phyloP scores from a whole-genome alignment of 129 eudicot species.

The Erigeron canadensis region DNA sequence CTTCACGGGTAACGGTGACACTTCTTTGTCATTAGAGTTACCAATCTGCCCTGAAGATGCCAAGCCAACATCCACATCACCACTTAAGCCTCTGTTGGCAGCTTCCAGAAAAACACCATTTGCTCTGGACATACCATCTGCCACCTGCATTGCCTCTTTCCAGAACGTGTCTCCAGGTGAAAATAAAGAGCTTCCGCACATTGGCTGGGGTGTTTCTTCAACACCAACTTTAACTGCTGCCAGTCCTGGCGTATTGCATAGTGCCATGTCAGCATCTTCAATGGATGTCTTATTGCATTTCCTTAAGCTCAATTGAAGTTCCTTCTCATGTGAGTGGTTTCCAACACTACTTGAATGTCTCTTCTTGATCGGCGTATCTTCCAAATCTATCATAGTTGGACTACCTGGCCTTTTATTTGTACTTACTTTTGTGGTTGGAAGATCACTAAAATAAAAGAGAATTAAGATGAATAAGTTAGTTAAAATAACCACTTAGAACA shows the following conservation, averaged over 20 bases:
- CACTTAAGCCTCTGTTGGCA: neutral
- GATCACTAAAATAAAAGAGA: constrained; percentile 37
- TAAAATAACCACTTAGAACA: constrained; percentile 12
- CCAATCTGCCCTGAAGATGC: constrained; percentile 34
- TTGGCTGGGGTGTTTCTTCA: constrained; percentile 76
- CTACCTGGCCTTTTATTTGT: constrained; percentile 57
- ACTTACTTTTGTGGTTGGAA: constrained; percentile 40
- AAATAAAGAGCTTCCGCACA: constrained; percentile 70
- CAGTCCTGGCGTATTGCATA: constrained; percentile 58
- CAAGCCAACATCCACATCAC: constrained; percentile 30
- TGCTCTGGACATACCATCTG: constrained; percentile 57
- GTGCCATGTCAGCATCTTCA: constrained; percentile 27
- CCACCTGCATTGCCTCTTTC: constrained; percentile 93
- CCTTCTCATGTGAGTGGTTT: constrained; percentile 21
- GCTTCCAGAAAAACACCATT: constrained; percentile 7
- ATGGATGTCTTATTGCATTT: constrained; percentile 54
- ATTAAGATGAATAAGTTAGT: constrained; percentile 12
- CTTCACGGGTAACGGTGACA: constrained; percentile 83
- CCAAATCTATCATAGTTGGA: constrained; percentile 47
- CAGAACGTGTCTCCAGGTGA: constrained; percentile 97
- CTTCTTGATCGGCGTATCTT: constrained; percentile 53
- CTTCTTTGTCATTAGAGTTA: constrained; percentile 49
- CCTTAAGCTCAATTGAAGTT: constrained; percentile 49
- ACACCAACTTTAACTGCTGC: constrained; percentile 30
- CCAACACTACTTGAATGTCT: constrained; percentile 37